Base-by-base conservation (phyloP, 257 asterid genomes). In the Lycium ferocissimum region DNA sequence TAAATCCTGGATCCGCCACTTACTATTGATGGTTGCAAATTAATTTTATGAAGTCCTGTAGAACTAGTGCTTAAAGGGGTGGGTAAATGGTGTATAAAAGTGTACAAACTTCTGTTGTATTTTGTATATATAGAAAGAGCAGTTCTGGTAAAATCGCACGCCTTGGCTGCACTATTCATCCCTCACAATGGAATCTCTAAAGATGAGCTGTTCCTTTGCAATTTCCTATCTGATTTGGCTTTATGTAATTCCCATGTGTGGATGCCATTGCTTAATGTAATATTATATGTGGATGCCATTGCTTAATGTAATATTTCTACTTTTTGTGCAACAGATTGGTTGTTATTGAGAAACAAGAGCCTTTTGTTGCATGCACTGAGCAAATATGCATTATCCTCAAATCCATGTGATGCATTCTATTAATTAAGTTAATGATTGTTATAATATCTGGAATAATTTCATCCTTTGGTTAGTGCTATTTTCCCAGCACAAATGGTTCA, bases 21-120 rank as follows among this genome's bases (percentile, higher is more conserved):
- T 13, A 26, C 33, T 26, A 26, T 3, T 12, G 81, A 49, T 75
- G 59, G 43, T 20, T 5, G 43, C 20, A 12, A 22, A 49, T 22
- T 75, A 22, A 75, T 75, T 49, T 14, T 47, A 49, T 49, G 43
- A 12, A 49, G 43, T 49, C 47, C 17, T 40, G 45, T 75, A 49
- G 81, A 75, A 61, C 81, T 75, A 14, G 62, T 22, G 63, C 65
- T 26, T 78, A 35, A 78, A 13, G 49, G 82, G 38, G 1, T 45
- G 62, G 82, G 40, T 13, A 26, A 78, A 51, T 26, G 13, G 43
- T 26, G 26, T 22, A 78, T 54, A 26, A 0, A 53, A 70, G 49
- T 18, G 79, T 70, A 45, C 79, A 40, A 26, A 70, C 54, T 9
- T 40, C 33, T 70, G 37, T 70, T 70, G 54, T 40, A 18, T 70